Evolutionary conservation across 768 basidiomycete genomes (phyloP).

Genomic region (Cubamyces sp.): DNA sequence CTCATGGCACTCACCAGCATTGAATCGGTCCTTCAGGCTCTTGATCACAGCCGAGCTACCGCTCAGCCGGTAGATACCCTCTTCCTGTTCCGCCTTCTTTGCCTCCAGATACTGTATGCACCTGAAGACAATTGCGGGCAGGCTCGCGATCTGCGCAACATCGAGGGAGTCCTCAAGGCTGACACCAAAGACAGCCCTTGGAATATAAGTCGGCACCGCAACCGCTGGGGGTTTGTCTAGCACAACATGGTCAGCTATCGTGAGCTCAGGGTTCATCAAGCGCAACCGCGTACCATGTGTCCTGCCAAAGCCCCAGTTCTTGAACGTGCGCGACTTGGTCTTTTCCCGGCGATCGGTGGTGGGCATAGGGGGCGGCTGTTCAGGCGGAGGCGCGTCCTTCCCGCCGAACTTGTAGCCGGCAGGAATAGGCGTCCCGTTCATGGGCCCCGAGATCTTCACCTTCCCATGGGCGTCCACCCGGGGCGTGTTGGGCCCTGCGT

Average conservation of each 20-base stretch:
- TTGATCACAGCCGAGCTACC: constrained; percentile 97
- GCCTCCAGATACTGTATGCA: constrained; percentile 94
- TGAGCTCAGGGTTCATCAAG: neutral
- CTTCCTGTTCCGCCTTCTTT: constrained; percentile 94
- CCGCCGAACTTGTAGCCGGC: constrained; percentile 88
- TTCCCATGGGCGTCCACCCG: constrained; percentile 58
- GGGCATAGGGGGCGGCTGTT: constrained; percentile 29
- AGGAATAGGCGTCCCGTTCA: constrained; percentile 84
- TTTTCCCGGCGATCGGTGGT: constrained; percentile 81
- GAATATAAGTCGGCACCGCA: constrained; percentile 43
- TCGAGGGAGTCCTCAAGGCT: constrained; percentile 86
- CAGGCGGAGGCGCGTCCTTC: constrained; percentile 58
- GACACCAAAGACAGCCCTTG: constrained; percentile 87
- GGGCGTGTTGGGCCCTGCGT: constrained; percentile 50
- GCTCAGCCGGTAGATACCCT: constrained; percentile 95
- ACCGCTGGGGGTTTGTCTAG: constrained; percentile 37
- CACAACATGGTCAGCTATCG: neutral
- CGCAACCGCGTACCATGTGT: constrained; percentile 41
- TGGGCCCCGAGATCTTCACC: constrained; percentile 88
- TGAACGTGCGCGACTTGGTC: constrained; percentile 91
- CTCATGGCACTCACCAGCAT: constrained; percentile 60
- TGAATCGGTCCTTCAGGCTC: constrained; percentile 90
- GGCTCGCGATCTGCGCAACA: constrained; percentile 84
- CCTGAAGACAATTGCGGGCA: constrained; percentile 95
- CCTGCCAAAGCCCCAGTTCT: constrained; percentile 75